These are phyloP conservation scores for Salix udensis DNA, from an alignment of 345 rosid genomes.

Conservation along the genomic window DNA sequence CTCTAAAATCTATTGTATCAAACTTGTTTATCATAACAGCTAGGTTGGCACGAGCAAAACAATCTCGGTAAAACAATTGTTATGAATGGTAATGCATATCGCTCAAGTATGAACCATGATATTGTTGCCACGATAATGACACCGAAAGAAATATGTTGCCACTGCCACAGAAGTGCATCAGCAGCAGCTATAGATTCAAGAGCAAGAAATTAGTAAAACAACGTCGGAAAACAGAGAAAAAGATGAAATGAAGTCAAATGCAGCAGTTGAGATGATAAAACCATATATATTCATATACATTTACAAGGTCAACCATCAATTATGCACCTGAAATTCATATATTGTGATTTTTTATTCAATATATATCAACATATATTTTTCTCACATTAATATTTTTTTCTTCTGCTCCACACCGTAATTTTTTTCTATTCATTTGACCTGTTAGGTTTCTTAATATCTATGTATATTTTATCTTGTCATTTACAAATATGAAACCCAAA, in stretches of 20 bases:
- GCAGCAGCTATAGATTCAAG: constrained; percentile 51
- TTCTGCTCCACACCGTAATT: too few species aligned
- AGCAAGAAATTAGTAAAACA: background rate
- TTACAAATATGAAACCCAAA: too few species aligned
- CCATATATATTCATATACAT: background rate
- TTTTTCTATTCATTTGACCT: too few species aligned
- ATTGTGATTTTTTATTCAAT: too few species aligned
- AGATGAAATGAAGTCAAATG: background rate
- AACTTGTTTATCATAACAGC: constrained; percentile 62
- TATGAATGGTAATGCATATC: constrained; percentile 71
- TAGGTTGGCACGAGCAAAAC: constrained; percentile 56
- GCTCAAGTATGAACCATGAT: constrained; percentile 77
- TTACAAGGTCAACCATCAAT: background rate
- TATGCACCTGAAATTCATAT: background rate
- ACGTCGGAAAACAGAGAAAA: too few species aligned
- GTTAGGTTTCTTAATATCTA: too few species aligned
- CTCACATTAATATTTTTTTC: too few species aligned
- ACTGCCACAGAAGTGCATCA: constrained; percentile 73
- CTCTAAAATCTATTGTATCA: background rate
- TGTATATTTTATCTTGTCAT: too few species aligned
- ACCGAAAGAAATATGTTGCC: constrained; percentile 52
- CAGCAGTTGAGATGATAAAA: background rate
- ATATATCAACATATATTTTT: too few species aligned
- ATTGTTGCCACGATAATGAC: constrained; percentile 70
- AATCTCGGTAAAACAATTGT: constrained; percentile 64